Conservation (phyloP, 208 protist species). For the Trypanosoma cruzi region DNA sequence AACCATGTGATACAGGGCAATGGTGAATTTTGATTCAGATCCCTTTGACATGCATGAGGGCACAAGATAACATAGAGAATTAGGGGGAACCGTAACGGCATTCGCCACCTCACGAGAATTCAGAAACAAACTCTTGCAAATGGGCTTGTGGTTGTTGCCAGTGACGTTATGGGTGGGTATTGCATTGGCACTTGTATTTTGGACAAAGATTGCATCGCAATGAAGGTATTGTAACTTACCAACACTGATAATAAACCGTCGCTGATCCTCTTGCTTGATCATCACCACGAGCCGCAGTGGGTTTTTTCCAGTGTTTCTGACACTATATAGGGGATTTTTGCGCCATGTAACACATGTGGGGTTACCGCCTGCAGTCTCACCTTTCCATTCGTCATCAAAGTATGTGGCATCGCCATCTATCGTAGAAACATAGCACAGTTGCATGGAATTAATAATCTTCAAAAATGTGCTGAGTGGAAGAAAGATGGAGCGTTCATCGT, state of each 20-base stretch:
- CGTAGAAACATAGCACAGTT: slow-evolving; percentile 42
- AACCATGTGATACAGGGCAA: slow-evolving; percentile 29
- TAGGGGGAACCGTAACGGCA: slow-evolving; percentile 25
- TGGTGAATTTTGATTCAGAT: slow-evolving; percentile 28
- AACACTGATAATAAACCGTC: slow-evolving; percentile 20
- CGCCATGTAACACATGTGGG: slow-evolving; percentile 67
- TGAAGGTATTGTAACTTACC: slow-evolving; percentile 25
- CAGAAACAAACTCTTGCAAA: slow-evolving; percentile 36
- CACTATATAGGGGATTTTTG: slow-evolving; percentile 70
- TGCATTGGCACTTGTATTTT: slow-evolving; percentile 18
- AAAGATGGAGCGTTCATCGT: slow-evolving; percentile 37
- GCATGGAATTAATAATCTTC: slow-evolving; percentile 35
- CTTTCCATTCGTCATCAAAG: slow-evolving; percentile 78
- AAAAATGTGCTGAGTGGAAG: slow-evolving; percentile 44
- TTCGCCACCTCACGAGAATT: slow-evolving; percentile 38
- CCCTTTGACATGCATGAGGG: slow-evolving; percentile 34
- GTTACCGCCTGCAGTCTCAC: slow-evolving; percentile 67
- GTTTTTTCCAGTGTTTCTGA: slow-evolving; percentile 42
- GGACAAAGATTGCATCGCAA: slow-evolving; percentile 29
- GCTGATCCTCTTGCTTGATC: slow-evolving; percentile 35
- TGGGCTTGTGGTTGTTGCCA: slow-evolving; percentile 38
- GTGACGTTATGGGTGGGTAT: slow-evolving; percentile 34
- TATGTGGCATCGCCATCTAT: slow-evolving; percentile 42
- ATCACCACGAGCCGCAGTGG: slow-evolving; percentile 33
- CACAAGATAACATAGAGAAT: slow-evolving; percentile 42